Conservation (phyloP, 2,329 filamentous ascomycete genomes). For the Cladobotryum mycophilum region DNA sequence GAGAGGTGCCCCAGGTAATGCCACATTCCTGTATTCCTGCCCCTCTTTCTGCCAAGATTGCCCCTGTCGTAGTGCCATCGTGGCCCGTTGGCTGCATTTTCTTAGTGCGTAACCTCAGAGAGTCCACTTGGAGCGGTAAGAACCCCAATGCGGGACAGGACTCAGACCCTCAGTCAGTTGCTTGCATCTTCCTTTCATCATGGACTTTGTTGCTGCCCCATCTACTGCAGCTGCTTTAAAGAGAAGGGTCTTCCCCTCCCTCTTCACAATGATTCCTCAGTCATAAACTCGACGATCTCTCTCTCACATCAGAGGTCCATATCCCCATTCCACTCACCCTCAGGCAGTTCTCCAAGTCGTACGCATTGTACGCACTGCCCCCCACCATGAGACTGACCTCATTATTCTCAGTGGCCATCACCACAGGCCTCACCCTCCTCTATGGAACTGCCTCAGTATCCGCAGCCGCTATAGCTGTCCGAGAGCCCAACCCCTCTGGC, state of each 20-base stretch:
- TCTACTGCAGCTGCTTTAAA: neutral
- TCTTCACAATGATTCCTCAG: neutral
- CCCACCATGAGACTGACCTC: neutral
- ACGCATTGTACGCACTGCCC: neutral
- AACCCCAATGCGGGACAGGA: too few relatives aligned
- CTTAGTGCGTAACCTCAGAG: too few relatives aligned
- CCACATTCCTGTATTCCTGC: too few relatives aligned
- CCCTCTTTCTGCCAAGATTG: too few relatives aligned
- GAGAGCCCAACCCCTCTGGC: slow-evolving; percentile 2
- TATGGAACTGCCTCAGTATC: neutral
- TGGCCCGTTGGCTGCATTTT: too few relatives aligned
- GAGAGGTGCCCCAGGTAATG: too few relatives aligned
- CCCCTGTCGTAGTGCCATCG: too few relatives aligned
- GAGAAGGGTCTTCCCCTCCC: neutral
- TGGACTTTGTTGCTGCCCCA: neutral
- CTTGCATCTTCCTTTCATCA: neutral
- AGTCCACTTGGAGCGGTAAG: too few relatives aligned
- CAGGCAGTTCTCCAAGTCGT: neutral
- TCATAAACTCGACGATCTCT: too few relatives aligned
- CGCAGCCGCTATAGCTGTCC: neutral
- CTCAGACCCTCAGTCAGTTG: neutral
- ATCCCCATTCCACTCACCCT: neutral
- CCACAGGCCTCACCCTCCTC: neutral
- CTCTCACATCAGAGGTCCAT: neutral
- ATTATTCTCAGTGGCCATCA: neutral